Conservation (phyloP, 2,329 filamentous ascomycete genomes). For the Fusarium siculi region DNA sequence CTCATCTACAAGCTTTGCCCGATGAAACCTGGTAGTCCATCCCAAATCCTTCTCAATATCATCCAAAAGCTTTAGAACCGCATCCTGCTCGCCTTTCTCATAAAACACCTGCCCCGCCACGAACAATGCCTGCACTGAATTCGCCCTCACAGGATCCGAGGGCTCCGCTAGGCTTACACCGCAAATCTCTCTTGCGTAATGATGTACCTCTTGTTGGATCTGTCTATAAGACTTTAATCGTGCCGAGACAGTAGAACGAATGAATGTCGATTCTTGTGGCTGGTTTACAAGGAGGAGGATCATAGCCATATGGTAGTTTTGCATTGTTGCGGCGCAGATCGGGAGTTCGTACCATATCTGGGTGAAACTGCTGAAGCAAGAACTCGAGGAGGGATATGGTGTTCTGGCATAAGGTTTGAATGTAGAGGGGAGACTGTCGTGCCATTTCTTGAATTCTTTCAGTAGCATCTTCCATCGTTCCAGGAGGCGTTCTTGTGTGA, state of each 20-base stretch:
- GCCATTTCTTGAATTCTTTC: conserved; percentile 33
- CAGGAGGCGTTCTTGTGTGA: conserved; percentile 34
- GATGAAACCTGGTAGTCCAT: conserved; percentile 61
- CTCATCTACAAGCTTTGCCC: conserved; percentile 30
- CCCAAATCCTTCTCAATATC: conserved; percentile 72
- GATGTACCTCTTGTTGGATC: conserved; percentile 25
- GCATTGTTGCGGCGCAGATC: conserved; percentile 74
- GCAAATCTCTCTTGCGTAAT: conserved; percentile 37
- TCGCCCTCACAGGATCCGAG: conserved; percentile 26
- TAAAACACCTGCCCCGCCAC: conserved; percentile 40
- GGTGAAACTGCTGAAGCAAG: conserved; percentile 47
- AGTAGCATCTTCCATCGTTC: conserved; percentile 33
- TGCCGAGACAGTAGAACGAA: conserved; percentile 37
- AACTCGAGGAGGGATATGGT: neutral
- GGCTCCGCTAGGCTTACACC: conserved; percentile 37
- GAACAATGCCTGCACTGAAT: conserved; percentile 38
- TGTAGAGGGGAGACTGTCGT: conserved; percentile 24
- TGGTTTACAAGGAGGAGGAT: conserved; percentile 69
- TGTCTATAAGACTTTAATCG: conserved; percentile 34
- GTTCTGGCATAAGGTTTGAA: conserved; percentile 32
- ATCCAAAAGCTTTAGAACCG: conserved; percentile 64
- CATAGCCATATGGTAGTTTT: conserved; percentile 72
- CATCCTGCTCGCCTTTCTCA: conserved; percentile 64
- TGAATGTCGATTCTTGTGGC: conserved; percentile 39
- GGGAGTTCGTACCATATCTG: conserved; percentile 72